Base-by-base conservation (phyloP, 108 stramenopile species). In the Parmales sp. region DNA sequence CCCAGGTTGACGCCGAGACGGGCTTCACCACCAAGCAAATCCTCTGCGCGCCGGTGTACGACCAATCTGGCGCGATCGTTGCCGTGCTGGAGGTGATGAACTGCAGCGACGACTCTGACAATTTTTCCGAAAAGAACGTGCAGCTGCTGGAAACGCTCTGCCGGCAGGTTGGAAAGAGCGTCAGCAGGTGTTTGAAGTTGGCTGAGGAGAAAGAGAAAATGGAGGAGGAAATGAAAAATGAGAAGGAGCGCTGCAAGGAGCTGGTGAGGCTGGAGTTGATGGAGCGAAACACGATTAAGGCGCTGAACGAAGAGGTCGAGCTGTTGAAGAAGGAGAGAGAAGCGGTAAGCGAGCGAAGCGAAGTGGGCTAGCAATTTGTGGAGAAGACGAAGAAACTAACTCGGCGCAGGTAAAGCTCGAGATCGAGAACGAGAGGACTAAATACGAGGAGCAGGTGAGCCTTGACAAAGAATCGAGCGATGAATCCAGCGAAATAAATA, bases 1-100 rank as follows among this genome's bases (percentile, higher is more conserved):
- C n/a, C n/a, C n/a, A n/a, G 22, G 67, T 72, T 41, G 76, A 76
- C 50, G 22, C 51, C 46, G 69, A 72, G 63, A 69, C 72, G 18
- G 76, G 76, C n/a, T 76, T 67, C 50, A 18, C 39, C 29, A 76
- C 76, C 0, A 76, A 76, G 76, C 64, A 71, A 13, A 76, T 76
- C 3, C 26, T 37, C 18, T 45, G n/a, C 1, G 54, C 31, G 18
- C 31, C 54, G 31, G 6, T 60, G 29, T 13, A 13, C 37, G 37
- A 65, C 41, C 23, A 38, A 19, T 20, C 37, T 19, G 68, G 36
- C 2, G 66, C 72, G 19, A 67, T 76, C 4, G 69, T 76, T 68
- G 76, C 72, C 23, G 76, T 76, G 6, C 29, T 76, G 39, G 72
- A 76, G 66, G 26, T 76, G 38, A 76, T 76, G 29, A 76, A 76